A percentile compares a stretch with the other conserved stretches of the same genome.
Conservation (phyloP, 176 grass and related monocot genomes). For the Triticum timopheevii region DNA sequence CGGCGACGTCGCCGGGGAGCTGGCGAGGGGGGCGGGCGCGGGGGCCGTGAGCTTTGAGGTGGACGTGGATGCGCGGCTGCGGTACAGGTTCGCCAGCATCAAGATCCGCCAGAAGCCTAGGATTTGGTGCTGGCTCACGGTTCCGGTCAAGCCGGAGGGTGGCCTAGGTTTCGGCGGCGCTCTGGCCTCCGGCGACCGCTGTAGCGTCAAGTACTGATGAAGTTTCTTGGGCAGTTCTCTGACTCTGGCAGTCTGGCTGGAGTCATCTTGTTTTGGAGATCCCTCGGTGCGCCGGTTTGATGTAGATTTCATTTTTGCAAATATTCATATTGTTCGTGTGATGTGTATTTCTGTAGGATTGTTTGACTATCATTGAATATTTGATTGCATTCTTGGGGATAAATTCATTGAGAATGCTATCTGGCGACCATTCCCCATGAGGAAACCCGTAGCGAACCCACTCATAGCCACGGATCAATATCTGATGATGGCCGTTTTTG, state of each 20-base stretch:
- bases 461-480: no score
- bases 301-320: background rate
- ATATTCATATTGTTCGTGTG: no score
- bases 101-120: conserved; percentile 11
- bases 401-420: no score
- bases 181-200: background rate
- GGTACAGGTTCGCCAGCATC: background rate
- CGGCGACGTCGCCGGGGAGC: background rate
- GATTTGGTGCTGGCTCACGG: background rate
- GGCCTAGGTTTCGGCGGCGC: background rate
- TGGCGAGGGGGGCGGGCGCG: background rate
- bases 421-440: no score
- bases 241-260: background rate
- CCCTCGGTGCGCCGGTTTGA: background rate
- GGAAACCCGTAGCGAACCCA: no score
- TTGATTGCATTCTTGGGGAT: background rate
- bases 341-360: background rate
- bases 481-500: no score
- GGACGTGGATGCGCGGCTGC: background rate
- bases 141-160: background rate
- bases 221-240: background rate
- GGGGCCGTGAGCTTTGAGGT: conserved; percentile 10
- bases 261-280: background rate
- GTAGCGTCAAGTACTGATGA: conserved; percentile 3
- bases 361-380: background rate